Conservation (phyloP, 2,329 filamentous ascomycete genomes). For the Colletotrichum eremochloae region DNA sequence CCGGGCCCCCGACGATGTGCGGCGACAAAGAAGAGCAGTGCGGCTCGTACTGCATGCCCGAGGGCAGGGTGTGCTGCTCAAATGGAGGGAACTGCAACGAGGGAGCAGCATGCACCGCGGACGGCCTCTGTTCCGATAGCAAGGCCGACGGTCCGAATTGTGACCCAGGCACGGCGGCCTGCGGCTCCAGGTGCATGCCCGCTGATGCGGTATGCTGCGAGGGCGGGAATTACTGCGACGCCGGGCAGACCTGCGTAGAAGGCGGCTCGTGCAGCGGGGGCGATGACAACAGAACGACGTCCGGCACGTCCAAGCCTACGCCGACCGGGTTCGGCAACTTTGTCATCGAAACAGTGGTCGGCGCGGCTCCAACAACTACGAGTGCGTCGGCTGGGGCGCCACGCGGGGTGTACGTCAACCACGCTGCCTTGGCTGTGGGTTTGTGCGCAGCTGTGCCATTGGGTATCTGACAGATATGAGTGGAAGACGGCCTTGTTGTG, state of each 20-base stretch:
- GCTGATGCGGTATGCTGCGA: background rate
- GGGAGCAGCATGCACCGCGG: slow-evolving; percentile 45
- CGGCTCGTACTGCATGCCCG: slow-evolving; percentile 3
- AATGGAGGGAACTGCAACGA: slow-evolving; percentile 46
- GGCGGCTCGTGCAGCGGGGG: background rate
- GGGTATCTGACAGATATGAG: background rate
- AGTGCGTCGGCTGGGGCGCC: background rate
- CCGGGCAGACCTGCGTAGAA: background rate
- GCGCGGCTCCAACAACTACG: background rate
- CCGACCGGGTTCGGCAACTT: too few species aligned
- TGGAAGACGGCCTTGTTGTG: background rate
- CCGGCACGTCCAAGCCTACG: background rate
- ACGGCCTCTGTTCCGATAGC: background rate
- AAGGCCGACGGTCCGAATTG: background rate
- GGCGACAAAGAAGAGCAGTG: background rate
- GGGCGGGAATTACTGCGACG: background rate
- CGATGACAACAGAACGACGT: background rate
- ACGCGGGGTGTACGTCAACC: background rate
- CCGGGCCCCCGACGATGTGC: background rate
- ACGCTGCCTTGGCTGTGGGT: background rate
- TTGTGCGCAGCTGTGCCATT: background rate
- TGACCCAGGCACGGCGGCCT: background rate
- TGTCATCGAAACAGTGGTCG: too few species aligned
- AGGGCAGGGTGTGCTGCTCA: background rate
- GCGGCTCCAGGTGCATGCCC: background rate